phyloP scores from a whole-genome alignment of 768 basidiomycete species.

The Hebeloma cylindrosporum region DNA sequence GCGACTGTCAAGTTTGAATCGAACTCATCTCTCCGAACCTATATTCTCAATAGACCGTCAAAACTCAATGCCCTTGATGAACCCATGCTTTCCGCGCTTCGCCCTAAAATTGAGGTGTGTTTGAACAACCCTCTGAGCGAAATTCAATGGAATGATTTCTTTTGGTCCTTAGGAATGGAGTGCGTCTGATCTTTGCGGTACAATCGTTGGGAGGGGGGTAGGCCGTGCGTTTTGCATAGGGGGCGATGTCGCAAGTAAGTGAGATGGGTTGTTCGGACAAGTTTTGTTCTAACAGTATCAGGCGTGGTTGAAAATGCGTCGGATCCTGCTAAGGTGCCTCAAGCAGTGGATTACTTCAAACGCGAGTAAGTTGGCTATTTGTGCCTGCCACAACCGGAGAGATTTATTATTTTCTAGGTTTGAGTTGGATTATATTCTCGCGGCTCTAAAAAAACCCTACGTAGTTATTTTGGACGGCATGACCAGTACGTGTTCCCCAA shows the following conservation, averaged over 20 bases:
- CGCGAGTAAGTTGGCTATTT: constrained; percentile 61
- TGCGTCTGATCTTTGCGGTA: constrained; percentile 63
- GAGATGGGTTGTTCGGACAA: constrained; percentile 4
- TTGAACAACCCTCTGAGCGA: constrained; percentile 4
- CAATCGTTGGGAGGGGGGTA: constrained; percentile 69
- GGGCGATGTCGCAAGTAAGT: constrained; percentile 88
- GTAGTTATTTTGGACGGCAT: constrained; percentile 88
- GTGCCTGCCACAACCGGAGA: constrained; percentile 8
- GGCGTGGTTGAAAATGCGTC: constrained; percentile 57
- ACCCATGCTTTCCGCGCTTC: constrained; percentile 71
- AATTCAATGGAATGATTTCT: constrained; percentile 8
- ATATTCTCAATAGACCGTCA: constrained; percentile 74
- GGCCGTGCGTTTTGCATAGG: constrained; percentile 91
- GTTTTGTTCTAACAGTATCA: constrained; percentile 25
- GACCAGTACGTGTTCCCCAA: constrained; percentile 77
- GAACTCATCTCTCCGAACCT: constrained; percentile 60
- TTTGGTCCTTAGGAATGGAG: constrained; percentile 63
- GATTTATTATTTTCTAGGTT: constrained; percentile 49
- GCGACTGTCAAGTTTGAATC: constrained; percentile 69
- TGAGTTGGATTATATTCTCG: constrained; percentile 74
- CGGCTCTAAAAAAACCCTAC: constrained; percentile 81
- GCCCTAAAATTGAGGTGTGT: constrained; percentile 72
- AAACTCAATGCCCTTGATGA: constrained; percentile 84
- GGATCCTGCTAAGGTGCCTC: constrained; percentile 48
- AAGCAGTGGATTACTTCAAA: constrained; percentile 87